phyloP scores from a whole-genome alignment of 2,329 filamentous ascomycete genomes.

The Arthrobotrys megalospora region DNA sequence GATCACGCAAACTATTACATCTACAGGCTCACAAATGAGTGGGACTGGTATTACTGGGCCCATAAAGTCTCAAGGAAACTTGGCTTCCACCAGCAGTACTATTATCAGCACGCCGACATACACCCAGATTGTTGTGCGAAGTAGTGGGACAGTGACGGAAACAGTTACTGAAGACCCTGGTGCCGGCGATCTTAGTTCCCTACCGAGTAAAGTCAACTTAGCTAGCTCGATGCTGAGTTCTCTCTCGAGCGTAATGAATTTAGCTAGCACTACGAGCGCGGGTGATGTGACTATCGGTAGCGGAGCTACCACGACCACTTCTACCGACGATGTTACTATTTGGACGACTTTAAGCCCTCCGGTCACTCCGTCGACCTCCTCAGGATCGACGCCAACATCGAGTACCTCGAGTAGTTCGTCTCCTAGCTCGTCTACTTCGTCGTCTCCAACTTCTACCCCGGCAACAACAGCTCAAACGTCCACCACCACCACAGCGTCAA shows the following conservation, averaged over 20 bases:
- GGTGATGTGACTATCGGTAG: conserved; percentile 26
- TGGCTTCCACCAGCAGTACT: conserved; percentile 10
- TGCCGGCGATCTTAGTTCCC: conserved; percentile 2
- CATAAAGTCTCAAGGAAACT: conserved; percentile 13
- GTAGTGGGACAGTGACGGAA: conserved; percentile 23
- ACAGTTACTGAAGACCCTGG: conserved; percentile 15
- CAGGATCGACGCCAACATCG: background rate
- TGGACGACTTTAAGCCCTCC: conserved; percentile 29
- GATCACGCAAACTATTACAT: background rate
- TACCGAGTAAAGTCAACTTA: conserved; percentile 25
- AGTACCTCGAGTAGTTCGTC: background rate
- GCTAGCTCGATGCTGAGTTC: background rate
- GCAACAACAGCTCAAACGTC: background rate
- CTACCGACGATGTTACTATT: conserved; percentile 8
- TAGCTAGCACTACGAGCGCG: background rate
- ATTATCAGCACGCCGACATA: conserved; percentile 13
- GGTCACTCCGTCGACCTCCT: background rate
- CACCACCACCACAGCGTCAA: background rate
- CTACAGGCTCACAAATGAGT: background rate
- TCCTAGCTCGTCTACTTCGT: background rate
- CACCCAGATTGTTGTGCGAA: conserved; percentile 25
- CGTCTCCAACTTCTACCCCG: background rate
- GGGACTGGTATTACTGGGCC: background rate
- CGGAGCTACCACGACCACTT: conserved; percentile 4
- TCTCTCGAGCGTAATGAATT: background rate